Conservation (phyloP, 2,329 filamentous ascomycete species). For the Chaetomium strumarium region DNA sequence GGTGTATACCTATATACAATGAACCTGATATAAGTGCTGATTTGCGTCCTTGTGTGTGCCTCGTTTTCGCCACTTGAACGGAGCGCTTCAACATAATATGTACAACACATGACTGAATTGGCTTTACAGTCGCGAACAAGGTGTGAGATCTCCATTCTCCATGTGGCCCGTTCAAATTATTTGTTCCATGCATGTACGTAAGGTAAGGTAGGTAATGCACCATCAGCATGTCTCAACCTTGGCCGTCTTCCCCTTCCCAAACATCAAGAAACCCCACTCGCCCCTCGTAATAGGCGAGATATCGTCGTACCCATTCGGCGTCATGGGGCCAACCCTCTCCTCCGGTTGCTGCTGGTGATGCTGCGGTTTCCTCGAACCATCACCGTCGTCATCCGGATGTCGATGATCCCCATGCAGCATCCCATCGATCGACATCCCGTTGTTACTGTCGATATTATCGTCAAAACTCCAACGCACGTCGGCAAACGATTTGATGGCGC, state of each 20-base stretch:
- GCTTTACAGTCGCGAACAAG: too few relatives aligned
- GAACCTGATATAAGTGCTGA: background rate
- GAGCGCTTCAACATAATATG: background rate
- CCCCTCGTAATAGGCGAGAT: constrained; percentile 57
- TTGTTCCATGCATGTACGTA: too few relatives aligned
- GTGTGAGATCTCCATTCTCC: too few relatives aligned
- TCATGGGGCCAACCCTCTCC: constrained; percentile 42
- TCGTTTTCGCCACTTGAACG: background rate
- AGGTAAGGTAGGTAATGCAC: too few relatives aligned
- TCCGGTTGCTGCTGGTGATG: constrained; percentile 10
- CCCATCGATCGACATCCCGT: constrained; percentile 13
- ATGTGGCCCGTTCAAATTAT: too few relatives aligned
- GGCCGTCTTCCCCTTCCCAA: constrained; percentile 41
- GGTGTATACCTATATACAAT: background rate
- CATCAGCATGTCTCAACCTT: constrained; percentile 47
- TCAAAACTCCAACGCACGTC: background rate
- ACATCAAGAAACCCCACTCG: constrained; percentile 58
- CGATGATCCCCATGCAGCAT: constrained; percentile 13
- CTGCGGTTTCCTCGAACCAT: background rate
- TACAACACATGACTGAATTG: background rate
- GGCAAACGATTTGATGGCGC: constrained; percentile 16
- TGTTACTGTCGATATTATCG: background rate
- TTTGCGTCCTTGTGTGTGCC: background rate
- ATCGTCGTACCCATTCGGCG: constrained; percentile 55
- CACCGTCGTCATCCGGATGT: background rate